Evolutionary conservation across 768 basidiomycete species (phyloP).

Genomic region (Podaxis sp.): DNA sequence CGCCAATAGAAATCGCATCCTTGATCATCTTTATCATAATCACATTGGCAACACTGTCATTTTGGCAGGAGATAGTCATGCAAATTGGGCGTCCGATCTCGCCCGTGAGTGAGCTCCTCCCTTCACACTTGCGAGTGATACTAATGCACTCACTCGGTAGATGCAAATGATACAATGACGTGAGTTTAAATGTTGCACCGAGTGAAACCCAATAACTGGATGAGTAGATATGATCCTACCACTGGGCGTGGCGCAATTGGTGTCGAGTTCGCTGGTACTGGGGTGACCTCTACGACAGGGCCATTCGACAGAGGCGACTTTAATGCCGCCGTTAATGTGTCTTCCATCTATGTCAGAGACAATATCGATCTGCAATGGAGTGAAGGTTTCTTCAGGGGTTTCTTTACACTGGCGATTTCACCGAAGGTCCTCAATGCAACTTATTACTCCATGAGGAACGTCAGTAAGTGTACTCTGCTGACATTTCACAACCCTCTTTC

Average conservation of each 20-base stretch:
- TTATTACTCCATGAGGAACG: conserved; percentile 53
- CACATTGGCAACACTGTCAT: conserved; percentile 55
- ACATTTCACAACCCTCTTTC: neutral
- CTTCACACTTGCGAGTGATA: neutral
- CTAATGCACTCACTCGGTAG: conserved; percentile 23
- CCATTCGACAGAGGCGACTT: conserved; percentile 42
- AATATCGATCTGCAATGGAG: conserved; percentile 61
- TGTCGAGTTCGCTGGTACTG: conserved; percentile 61
- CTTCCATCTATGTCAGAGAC: conserved; percentile 33
- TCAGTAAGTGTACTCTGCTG: conserved; percentile 32
- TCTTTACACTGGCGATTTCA: conserved; percentile 54
- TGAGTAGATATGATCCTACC: conserved; percentile 43
- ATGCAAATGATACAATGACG: conserved; percentile 49
- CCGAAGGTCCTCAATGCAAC: conserved; percentile 46
- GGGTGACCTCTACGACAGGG: conserved; percentile 48
- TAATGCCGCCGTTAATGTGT: conserved; percentile 39
- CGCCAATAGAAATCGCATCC: conserved; percentile 50
- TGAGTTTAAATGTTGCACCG: conserved; percentile 21
- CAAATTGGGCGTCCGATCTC: conserved; percentile 61
- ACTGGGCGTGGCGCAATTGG: conserved; percentile 52
- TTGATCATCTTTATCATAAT: conserved; percentile 45
- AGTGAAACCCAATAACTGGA: neutral
- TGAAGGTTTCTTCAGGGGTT: conserved; percentile 58
- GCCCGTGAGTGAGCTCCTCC: conserved; percentile 29
- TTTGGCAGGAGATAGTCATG: conserved; percentile 63